These are phyloP conservation scores for Pseudogymnoascus sp. DNA, from an alignment of 2,329 filamentous ascomycete species.

Conservation along the genomic window DNA sequence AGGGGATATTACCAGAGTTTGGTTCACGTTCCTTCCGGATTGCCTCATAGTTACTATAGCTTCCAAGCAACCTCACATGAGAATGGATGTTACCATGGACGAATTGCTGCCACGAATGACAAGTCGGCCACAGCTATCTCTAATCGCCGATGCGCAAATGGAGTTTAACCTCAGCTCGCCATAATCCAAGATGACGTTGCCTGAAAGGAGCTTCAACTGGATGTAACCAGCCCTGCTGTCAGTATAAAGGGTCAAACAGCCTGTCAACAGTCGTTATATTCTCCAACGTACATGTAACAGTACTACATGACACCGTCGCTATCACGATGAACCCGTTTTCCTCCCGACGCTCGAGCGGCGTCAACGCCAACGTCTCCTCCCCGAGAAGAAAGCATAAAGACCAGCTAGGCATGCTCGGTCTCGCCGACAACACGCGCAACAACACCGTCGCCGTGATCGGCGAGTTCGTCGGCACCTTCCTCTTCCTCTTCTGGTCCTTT, in stretches of 20 bases:
- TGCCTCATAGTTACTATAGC: slow-evolving; percentile 1
- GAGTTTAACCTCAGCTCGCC: neutral
- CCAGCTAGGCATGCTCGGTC: slow-evolving; percentile 12
- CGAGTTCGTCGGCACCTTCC: slow-evolving; percentile 46
- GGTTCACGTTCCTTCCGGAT: neutral
- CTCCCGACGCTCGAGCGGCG: neutral
- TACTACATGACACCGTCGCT: neutral
- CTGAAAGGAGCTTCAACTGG: neutral
- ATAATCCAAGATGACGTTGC: neutral
- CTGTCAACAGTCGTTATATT: neutral
- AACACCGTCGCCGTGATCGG: slow-evolving; percentile 41
- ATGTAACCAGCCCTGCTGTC: neutral
- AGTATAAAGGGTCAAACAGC: neutral
- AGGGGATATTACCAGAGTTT: neutral
- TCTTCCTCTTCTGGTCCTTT: slow-evolving; percentile 28
- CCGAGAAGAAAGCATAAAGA: neutral
- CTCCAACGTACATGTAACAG: neutral
- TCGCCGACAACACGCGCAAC: slow-evolving; percentile 28
- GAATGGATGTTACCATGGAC: neutral
- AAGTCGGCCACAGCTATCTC: neutral
- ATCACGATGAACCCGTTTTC: neutral
- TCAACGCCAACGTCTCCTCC: neutral
- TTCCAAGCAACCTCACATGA: neutral
- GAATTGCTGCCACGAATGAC: neutral
- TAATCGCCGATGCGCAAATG: neutral